phyloP scores from a whole-genome alignment of 208 protist species.

The Leishmania turanica region DNA sequence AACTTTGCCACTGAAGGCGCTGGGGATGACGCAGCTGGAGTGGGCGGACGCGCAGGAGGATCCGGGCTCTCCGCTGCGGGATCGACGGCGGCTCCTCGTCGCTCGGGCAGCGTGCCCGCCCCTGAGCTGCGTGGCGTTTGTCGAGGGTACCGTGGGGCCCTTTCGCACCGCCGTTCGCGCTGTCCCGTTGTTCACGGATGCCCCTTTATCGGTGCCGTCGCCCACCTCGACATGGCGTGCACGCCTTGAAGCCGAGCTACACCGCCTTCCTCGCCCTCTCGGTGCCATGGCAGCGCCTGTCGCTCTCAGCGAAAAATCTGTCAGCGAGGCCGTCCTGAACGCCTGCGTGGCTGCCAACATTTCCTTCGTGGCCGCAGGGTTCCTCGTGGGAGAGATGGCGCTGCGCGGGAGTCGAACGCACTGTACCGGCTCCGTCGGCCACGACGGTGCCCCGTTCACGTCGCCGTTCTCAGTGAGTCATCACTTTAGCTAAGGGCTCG shows the following conservation, averaged over 20 bases:
- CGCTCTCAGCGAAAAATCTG: background rate
- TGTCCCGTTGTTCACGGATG: background rate
- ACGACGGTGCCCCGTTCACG: background rate
- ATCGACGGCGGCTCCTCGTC: background rate
- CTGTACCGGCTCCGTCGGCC: background rate
- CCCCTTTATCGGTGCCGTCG: background rate
- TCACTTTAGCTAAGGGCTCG: background rate
- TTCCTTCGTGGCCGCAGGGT: slow-evolving; percentile 38
- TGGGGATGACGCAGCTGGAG: slow-evolving; percentile 23
- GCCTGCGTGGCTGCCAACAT: slow-evolving; percentile 18
- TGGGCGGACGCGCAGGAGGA: slow-evolving; percentile 6
- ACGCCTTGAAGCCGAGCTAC: slow-evolving; percentile 13
- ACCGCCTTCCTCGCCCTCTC: background rate
- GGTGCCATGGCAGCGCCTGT: background rate
- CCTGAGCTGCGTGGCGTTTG: slow-evolving; percentile 14
- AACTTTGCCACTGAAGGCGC: slow-evolving; percentile 8
- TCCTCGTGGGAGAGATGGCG: slow-evolving; percentile 29
- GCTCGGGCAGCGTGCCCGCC: slow-evolving; percentile 16
- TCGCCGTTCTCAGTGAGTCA: slow-evolving; percentile 1
- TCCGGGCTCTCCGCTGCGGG: background rate
- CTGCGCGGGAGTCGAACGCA: slow-evolving; percentile 7
- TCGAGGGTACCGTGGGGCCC: slow-evolving; percentile 11
- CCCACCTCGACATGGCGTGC: background rate
- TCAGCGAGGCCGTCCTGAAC: slow-evolving; percentile 4
- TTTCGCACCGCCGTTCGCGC: slow-evolving; percentile 24